Base-by-base conservation (phyloP, 257 asterid genomes). In the Penstemon newberryi region DNA sequence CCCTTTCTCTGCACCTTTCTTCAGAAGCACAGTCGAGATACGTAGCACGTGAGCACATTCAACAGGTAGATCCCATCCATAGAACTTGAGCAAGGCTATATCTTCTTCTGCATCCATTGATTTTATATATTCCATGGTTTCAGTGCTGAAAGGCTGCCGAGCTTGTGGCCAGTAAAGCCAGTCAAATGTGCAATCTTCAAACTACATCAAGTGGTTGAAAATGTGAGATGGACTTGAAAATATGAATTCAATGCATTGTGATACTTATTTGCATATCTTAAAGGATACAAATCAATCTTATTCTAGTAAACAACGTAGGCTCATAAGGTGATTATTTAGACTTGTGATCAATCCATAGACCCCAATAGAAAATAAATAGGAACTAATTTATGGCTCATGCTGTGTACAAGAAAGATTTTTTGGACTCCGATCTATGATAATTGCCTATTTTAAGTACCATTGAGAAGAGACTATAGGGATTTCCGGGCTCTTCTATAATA, bases 121-220 rank as follows among this genome's bases (percentile, higher is more conserved):
- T 49, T 62, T 77, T 67, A 89, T 87, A 56, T 89, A 89, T 56
- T 89, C 85, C 4, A 84, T 62, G 40, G 91, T 85, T 36, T 81
- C 91, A 2, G 47, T 8, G 69, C 85, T 81, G 78, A 87, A 89
- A 65, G 95, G 88, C 64, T 77, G 64, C 19, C 95, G 87, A 33
- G 93, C 89, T 84, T 89, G 96, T 42, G 95, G 93, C 96, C 96
- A 90, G 81, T 87, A 87, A 43, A 87, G 89, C 95, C 96, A 90
- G 67, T 89, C 98, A 70, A 91, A 91, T 6, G 96, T 91, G 82
- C 91, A 82, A 63, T 87, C 95, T 70, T 87, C 90, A 37, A 87
- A 87, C 92, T 85, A 50, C 37, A 76, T 5, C 0, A 55, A 50
- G 44, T 19, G 60, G 37, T 33, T 33, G 69, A 19, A 70, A 41